Conservation (phyloP, 257 asterid species). For the Lycium ferocissimum region DNA sequence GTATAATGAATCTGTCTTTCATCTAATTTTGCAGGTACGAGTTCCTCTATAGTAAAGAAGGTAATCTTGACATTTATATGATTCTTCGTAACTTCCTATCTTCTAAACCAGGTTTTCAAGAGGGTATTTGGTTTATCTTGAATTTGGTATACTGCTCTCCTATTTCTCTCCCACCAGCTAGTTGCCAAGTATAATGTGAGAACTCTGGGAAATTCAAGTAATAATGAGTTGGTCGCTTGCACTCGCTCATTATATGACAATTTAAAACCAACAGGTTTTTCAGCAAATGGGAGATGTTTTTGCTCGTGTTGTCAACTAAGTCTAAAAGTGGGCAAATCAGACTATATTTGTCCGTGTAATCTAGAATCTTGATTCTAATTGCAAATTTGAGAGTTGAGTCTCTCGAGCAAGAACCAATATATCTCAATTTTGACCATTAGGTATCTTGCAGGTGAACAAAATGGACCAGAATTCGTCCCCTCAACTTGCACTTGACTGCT, state of each 20-base stretch:
- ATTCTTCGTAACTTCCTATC: slow-evolving; percentile 8
- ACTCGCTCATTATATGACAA: background rate
- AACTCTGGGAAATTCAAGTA: background rate
- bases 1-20: slow-evolving; percentile 37
- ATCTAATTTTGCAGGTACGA: slow-evolving; percentile 54
- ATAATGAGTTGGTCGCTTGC: background rate
- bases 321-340: background rate
- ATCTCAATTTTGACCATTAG: background rate
- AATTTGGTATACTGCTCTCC: background rate
- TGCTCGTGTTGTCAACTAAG: background rate
- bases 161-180: background rate
- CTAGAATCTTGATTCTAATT: background rate
- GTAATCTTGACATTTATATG: slow-evolving; percentile 43
- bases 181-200: background rate
- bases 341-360: background rate
- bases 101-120: slow-evolving; percentile 24
- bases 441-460: slow-evolving; percentile 40
- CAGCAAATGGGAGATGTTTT: background rate
- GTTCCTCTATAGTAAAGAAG: slow-evolving; percentile 59
- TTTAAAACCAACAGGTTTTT: background rate
- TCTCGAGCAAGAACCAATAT: background rate
- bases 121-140: background rate
- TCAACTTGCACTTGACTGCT: slow-evolving; percentile 30
- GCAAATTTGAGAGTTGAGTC: background rate
- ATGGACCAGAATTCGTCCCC: slow-evolving; percentile 19